Percentiles rank a stretch among this genome's conserved stretches.
phyloP scores from a whole-genome alignment of 805 yeast genomes.

The Yarrowia porcina region DNA sequence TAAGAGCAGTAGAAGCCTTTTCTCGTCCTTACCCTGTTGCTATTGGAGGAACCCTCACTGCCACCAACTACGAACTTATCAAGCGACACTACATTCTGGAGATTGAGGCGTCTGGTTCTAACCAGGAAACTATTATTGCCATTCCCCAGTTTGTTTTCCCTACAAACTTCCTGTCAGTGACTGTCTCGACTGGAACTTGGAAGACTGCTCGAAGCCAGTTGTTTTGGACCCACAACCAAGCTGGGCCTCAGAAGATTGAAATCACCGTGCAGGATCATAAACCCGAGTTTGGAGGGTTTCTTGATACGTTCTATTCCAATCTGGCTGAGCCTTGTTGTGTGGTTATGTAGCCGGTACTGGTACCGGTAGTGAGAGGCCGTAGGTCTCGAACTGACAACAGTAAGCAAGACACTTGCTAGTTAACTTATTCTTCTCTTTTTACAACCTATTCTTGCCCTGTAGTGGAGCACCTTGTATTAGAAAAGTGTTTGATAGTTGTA shows the following conservation, averaged over 20 bases:
- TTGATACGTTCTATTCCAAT: slow-evolving; percentile 5
- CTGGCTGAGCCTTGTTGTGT: slow-evolving; percentile 26
- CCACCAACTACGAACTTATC: slow-evolving; percentile 58
- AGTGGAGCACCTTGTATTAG: no score
- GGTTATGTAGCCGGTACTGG: slow-evolving; percentile 18
- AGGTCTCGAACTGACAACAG: no score
- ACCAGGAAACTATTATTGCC: neutral
- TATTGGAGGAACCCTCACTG: slow-evolving; percentile 54
- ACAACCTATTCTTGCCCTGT: no score
- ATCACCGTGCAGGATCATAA: slow-evolving; percentile 2
- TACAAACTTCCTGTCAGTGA: neutral
- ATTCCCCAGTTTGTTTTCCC: slow-evolving; percentile 18
- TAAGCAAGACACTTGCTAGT: no score
- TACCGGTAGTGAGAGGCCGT: no score
- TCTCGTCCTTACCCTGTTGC: slow-evolving; percentile 73
- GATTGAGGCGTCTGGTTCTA: slow-evolving; percentile 36
- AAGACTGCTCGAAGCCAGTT: neutral
- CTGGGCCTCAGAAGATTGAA: slow-evolving; percentile 26
- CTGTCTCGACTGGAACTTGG: slow-evolving; percentile 2
- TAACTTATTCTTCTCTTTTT: no score
- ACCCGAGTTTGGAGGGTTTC: slow-evolving; percentile 16
- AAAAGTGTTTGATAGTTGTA: no score
- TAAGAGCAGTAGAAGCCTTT: slow-evolving; percentile 48
- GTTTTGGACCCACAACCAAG: slow-evolving; percentile 8
- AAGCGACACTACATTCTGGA: slow-evolving; percentile 48